phyloP scores from a whole-genome alignment of 176 grass and related monocot species.

The Carex scoparia region DNA sequence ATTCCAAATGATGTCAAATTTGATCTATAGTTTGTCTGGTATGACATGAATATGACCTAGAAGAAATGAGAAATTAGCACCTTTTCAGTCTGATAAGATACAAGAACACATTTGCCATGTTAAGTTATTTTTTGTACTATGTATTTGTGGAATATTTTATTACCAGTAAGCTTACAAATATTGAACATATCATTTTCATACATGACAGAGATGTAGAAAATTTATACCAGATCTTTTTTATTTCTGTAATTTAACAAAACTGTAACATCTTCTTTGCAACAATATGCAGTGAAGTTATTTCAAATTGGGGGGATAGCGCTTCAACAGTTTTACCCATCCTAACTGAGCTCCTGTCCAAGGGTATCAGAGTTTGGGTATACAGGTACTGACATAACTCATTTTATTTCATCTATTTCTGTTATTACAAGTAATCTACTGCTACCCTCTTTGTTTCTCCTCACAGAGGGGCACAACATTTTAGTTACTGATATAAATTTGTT shows the following conservation, averaged over 20 bases:
- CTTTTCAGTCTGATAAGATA: neutral
- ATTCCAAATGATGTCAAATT: neutral
- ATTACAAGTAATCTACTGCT: neutral
- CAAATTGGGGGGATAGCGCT: conserved; percentile 40
- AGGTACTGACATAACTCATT: conserved; percentile 31
- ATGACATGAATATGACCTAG: neutral
- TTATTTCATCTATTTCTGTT: neutral
- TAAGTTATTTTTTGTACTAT: neutral
- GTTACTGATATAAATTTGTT: neutral
- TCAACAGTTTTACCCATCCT: conserved; percentile 55
- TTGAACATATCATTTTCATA: neutral
- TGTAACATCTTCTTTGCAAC: neutral
- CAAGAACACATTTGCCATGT: neutral
- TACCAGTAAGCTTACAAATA: neutral
- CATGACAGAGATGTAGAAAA: neutral
- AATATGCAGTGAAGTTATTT: conserved; percentile 36
- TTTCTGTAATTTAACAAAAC: neutral
- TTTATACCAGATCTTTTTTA: neutral
- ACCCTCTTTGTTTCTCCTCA: neutral
- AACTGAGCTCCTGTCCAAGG: conserved; percentile 42
- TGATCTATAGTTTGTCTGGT: neutral
- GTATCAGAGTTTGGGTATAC: conserved; percentile 63
- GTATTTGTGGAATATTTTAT: neutral
- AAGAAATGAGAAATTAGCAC: neutral
- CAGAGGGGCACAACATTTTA: neutral